Percentiles rank a stretch among this genome's conserved stretches.
Evolutionary conservation across 2,329 filamentous ascomycete species (phyloP).

Genomic region (Aplosporella prunicola): DNA sequence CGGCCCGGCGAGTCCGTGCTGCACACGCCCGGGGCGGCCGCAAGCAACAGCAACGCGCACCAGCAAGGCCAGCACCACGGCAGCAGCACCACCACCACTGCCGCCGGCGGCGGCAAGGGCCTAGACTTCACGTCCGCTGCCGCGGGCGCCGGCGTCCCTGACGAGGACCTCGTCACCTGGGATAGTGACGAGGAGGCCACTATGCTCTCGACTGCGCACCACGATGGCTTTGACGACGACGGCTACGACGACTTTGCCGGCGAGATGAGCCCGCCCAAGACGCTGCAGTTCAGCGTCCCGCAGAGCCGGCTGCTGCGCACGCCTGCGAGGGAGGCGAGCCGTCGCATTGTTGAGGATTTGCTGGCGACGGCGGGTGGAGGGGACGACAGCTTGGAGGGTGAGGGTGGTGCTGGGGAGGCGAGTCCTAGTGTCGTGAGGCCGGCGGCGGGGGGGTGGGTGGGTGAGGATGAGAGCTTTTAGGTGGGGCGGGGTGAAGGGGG

Average conservation of each 20-base stretch:
- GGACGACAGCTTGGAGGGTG: conserved; percentile 40
- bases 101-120: not conserved
- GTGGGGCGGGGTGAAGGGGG: not conserved
- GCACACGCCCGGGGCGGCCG: conserved; percentile 53
- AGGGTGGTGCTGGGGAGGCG: too few relatives aligned
- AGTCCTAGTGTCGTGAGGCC: conserved; percentile 41
- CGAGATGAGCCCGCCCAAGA: conserved; percentile 79
- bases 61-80: conserved; percentile 13
- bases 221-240: conserved; percentile 42
- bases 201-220: too few relatives aligned
- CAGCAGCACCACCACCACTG: not conserved
- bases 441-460: conserved; percentile 32
- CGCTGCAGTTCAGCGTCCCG: conserved; percentile 75
- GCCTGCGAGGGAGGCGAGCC: conserved; percentile 71
- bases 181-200: conserved; percentile 65
- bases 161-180: conserved; percentile 43
- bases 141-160: not conserved
- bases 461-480: conserved; percentile 41
- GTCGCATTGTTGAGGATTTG: conserved; percentile 71
- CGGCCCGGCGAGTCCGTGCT: conserved; percentile 78
- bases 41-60: not conserved
- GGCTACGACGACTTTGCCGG: too few relatives aligned
- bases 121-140: conserved; percentile 3
- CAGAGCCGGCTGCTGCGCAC: conserved; percentile 71
- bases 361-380: conserved; percentile 61